phyloP scores from a whole-genome alignment of 176 grass and related monocot species.

The Melocanna baccifera region DNA sequence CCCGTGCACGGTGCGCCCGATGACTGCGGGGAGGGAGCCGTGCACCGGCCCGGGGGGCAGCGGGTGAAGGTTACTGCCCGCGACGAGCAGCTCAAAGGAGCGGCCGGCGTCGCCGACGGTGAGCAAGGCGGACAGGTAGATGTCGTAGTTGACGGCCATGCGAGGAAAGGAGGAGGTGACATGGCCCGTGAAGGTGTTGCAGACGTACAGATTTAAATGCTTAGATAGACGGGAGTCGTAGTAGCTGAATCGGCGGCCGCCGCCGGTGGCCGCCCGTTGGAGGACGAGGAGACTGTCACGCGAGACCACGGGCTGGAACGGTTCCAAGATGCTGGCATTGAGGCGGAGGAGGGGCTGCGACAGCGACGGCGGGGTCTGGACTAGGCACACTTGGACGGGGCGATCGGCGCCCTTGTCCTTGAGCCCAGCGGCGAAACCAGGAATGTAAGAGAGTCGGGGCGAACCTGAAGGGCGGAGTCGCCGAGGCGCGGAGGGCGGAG shows the following conservation, averaged over 20 bases:
- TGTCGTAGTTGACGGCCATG: background rate
- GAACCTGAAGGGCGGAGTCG: no score
- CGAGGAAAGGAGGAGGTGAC: background rate
- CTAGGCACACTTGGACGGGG: no score
- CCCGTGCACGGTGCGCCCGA: background rate
- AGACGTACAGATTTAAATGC: background rate
- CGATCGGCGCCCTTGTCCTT: no score
- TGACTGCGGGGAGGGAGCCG: no score
- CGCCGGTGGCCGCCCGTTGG: no score
- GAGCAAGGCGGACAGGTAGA: background rate
- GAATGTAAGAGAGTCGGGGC: no score
- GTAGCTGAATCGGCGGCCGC: background rate
- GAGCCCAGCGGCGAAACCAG: no score
- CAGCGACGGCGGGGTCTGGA: background rate
- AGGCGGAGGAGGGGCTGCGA: background rate
- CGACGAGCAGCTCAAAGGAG: conserved; percentile 14
- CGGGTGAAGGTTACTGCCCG: background rate
- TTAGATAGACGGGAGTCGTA: no score
- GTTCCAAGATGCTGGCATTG: background rate
- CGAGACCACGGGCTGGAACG: background rate
- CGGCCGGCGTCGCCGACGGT: background rate
- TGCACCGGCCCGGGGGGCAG: no score
- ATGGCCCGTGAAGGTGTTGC: conserved; percentile 4
- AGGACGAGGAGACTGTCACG: background rate
- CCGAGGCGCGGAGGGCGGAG: no score